A percentile compares a stretch with the other conserved stretches of the same genome.
phyloP scores from a whole-genome alignment of 176 grass and related monocot genomes.

The Alloteropsis semialata region DNA sequence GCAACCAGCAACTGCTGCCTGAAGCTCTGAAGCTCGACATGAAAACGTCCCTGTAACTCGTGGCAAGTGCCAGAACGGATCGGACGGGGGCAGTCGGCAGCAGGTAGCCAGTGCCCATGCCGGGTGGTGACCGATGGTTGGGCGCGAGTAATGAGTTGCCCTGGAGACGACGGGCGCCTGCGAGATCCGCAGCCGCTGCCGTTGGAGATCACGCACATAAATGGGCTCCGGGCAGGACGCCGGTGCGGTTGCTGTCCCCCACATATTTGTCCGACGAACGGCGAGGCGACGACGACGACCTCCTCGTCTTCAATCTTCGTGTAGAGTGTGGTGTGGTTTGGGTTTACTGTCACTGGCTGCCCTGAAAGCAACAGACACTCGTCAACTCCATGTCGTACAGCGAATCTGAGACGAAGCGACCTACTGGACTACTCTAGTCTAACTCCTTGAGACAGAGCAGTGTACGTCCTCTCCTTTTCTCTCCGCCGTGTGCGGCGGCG shows the following conservation, averaged over 20 bases:
- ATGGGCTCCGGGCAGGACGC: neutral
- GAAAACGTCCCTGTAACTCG: neutral
- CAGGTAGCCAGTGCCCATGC: neutral
- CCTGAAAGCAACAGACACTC: neutral
- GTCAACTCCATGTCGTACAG: too few species aligned
- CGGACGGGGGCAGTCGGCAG: neutral
- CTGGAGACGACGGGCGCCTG: neutral
- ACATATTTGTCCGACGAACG: neutral
- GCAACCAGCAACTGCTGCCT: neutral
- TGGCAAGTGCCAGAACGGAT: neutral
- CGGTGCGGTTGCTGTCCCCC: neutral
- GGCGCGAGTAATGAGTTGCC: neutral
- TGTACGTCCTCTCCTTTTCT: too few species aligned
- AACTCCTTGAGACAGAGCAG: too few species aligned
- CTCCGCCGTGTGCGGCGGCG: too few species aligned
- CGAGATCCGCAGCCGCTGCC: neutral
- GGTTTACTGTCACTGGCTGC: neutral
- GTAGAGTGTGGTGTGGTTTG: too few species aligned
- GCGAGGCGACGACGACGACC: too few species aligned
- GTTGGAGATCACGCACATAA: neutral
- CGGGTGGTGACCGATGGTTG: neutral
- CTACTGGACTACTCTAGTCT: too few species aligned
- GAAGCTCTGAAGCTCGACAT: neutral
- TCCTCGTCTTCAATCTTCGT: neutral
- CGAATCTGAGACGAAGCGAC: too few species aligned